A percentile compares a stretch with the other conserved stretches of the same genome.
Evolutionary conservation across 805 yeast genomes (phyloP).

Genomic region (Priceomyces castillae): DNA sequence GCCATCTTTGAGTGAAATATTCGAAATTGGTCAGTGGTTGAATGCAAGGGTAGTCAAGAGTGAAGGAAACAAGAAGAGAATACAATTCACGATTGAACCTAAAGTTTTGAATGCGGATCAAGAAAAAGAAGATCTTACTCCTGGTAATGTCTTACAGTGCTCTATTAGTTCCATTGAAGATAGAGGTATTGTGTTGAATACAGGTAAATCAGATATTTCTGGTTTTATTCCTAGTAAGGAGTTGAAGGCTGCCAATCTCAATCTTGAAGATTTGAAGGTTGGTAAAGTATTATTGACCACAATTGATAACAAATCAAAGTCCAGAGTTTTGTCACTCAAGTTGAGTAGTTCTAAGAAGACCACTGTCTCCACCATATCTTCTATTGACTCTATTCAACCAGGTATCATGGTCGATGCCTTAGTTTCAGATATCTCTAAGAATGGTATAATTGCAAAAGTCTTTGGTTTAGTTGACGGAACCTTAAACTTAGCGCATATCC

Average conservation of each 20-base stretch:
- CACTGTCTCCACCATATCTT: conserved; percentile 54
- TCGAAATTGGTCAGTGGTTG: conserved; percentile 79
- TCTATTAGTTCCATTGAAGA: conserved; percentile 82
- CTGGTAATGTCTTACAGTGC: conserved; percentile 70
- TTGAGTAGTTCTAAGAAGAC: conserved; percentile 48
- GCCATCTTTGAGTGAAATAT: conserved; percentile 55
- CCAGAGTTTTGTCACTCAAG: conserved; percentile 59
- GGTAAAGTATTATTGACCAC: conserved; percentile 74
- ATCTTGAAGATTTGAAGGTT: conserved; percentile 35
- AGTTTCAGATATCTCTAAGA: conserved; percentile 52
- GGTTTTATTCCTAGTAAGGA: conserved; percentile 81
- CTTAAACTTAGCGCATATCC: conserved; percentile 64
- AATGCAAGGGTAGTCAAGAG: conserved; percentile 72
- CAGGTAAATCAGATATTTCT: conserved; percentile 55
- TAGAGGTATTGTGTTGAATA: conserved; percentile 78
- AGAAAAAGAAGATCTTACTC: conserved; percentile 59
- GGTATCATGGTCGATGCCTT: conserved; percentile 79
- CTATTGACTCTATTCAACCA: conserved; percentile 80
- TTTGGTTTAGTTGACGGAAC: conserved; percentile 76
- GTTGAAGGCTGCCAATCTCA: conserved; percentile 36
- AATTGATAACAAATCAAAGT: conserved; percentile 42
- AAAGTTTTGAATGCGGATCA: conserved; percentile 60
- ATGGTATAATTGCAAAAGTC: conserved; percentile 71
- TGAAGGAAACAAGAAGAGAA: conserved; percentile 53
- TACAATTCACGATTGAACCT: conserved; percentile 75